Evolutionary conservation across 805 yeast species (phyloP).

Genomic region (Myxozyma lipomycoides): DNA sequence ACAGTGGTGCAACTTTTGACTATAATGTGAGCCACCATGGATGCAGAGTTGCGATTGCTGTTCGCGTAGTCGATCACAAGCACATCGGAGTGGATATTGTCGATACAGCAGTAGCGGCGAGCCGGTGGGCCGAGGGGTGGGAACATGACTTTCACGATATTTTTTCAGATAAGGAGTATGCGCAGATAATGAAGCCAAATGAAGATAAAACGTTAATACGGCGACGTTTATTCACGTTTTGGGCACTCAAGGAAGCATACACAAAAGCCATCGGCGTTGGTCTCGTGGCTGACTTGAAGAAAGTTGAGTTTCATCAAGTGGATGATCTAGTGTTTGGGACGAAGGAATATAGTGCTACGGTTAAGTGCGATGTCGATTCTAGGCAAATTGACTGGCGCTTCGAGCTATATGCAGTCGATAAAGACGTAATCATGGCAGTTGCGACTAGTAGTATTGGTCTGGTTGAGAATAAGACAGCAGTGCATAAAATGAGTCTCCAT

Average conservation of each 20-base stretch:
- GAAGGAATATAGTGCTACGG: background rate
- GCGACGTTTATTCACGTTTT: slow-evolving; percentile 42
- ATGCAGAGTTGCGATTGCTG: slow-evolving; percentile 15
- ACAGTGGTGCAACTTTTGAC: slow-evolving; percentile 7
- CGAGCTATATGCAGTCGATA: slow-evolving; percentile 10
- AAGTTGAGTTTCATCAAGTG: slow-evolving; percentile 35
- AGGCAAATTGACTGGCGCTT: slow-evolving; percentile 17
- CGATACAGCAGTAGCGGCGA: slow-evolving; percentile 6
- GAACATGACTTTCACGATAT: slow-evolving; percentile 22
- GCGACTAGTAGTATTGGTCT: slow-evolving; percentile 15
- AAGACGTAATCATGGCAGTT: slow-evolving; percentile 10
- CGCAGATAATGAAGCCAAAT: background rate
- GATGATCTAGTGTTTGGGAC: background rate
- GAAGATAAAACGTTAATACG: background rate
- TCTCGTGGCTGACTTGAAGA: slow-evolving; percentile 38
- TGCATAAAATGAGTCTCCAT: background rate
- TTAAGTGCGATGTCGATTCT: background rate
- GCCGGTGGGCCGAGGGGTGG: slow-evolving; percentile 6
- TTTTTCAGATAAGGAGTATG: slow-evolving; percentile 14
- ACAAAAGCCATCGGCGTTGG: slow-evolving; percentile 67
- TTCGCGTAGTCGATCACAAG: slow-evolving; percentile 6
- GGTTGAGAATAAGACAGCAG: background rate
- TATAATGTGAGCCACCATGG: slow-evolving; percentile 26
- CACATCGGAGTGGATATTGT: slow-evolving; percentile 21
- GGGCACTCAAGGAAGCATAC: slow-evolving; percentile 80